Base-by-base conservation (phyloP, 768 basidiomycete genomes). In the Nidula microcarpa region DNA sequence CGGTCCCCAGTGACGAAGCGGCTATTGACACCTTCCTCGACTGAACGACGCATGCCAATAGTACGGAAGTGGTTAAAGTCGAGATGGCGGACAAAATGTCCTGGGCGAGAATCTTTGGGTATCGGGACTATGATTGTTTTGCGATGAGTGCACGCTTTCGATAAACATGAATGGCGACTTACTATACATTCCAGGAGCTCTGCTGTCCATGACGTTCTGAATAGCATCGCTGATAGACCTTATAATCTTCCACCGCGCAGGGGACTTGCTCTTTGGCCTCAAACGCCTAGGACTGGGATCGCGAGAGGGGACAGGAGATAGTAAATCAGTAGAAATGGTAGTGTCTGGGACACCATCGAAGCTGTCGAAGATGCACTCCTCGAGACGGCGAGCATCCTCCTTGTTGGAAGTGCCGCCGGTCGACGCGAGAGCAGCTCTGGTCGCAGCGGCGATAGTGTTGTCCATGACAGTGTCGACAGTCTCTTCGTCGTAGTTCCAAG, bases 31-130 rank as follows among this genome's bases (percentile, higher is more conserved):
- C 93, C 89, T 67, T 97, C 94, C 33, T 91, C 92, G 2, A 97
- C 84, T 4, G 90, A 91, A 16, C 97, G 86, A 47, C 93, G 82
- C 85, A 98, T 94, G 0, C 96, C 96, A 52, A 96, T 94, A 23
- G 97, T 96, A 30, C 95, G 85, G 76, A 99, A 99, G 66, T 96
- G 94, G 61, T 93, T 95, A 64, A 99, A 99, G 64, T 93, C 92
- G 11, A 99, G 72, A 67, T 93, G 88, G 37, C 82, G 86, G 35
- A 97, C 86, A 63, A 88, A 89, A 55, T 89, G 81, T 50, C 89
- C 87, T 33, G 91, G 85, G 51, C 85, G 79, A 51, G 88, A 80
- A 65, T 90, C 89, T 55, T 81, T 72, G 16, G 86, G 76, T 2
- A 77, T 77, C 37, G 88, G 89, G 43, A 91, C 88, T 90, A 57